Conservation (phyloP, 176 grass and related monocot genomes). For the Juncus effusus region DNA sequence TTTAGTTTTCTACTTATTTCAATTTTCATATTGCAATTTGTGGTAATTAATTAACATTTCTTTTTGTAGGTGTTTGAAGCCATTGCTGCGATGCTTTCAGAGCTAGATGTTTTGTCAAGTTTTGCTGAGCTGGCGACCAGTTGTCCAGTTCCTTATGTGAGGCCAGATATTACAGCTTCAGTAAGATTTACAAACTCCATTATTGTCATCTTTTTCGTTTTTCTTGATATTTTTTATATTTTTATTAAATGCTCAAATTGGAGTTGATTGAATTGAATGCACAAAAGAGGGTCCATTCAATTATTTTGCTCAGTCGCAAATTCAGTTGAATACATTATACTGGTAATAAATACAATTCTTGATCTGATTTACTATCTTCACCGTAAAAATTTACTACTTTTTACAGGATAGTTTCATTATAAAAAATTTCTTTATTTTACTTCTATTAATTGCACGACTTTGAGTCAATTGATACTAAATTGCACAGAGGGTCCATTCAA, state of each 20-base stretch:
- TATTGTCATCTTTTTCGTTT: no score
- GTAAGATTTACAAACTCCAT: conserved; percentile 40
- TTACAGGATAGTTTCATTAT: conserved; percentile 45
- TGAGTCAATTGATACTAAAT: neutral
- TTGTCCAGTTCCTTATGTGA: conserved; percentile 82
- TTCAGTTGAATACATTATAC: no score
- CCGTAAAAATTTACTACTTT: conserved; percentile 21
- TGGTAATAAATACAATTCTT: neutral
- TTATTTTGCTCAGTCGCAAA: no score
- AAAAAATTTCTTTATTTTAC: neutral
- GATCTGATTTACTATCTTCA: neutral
- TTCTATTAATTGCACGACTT: no score
- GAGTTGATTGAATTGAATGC: no score
- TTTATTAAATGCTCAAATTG: no score
- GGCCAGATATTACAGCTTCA: conserved; percentile 76
- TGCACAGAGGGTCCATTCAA: no score
- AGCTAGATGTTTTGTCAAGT: conserved; percentile 92
- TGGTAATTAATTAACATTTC: conserved; percentile 22
- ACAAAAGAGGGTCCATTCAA: no score
- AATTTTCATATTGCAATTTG: no score
- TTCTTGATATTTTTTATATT: no score
- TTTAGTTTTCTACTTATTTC: no score
- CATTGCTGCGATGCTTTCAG: conserved; percentile 63
- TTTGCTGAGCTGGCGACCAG: conserved; percentile 86
- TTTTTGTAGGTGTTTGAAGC: conserved; percentile 72